Base-by-base conservation (phyloP, 1,284 basidiomycete genomes). In the Sporisorium exsertum region DNA sequence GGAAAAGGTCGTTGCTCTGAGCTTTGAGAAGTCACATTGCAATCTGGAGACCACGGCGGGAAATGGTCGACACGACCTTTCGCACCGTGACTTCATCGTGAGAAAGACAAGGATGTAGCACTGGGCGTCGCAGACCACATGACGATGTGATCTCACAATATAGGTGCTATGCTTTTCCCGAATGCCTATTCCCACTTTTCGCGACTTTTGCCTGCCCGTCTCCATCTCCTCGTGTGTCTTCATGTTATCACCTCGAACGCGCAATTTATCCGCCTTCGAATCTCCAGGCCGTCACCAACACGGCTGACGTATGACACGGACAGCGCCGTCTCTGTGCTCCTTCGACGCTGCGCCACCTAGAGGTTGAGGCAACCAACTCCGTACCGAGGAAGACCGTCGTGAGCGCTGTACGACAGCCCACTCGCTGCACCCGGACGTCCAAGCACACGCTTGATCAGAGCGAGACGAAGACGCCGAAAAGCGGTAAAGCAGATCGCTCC, bases 101-200 rank as follows among this genome's bases (percentile, higher is more conserved):
- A 52, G 33, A 15, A 16, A 43, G 26, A 43, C 35, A 26, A 49
- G 13, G 35, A 2, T 3, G 26, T 64, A 61, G 67, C 58, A 58
- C 32, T 64, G 3, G 66, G 66, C 66, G 57, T 64, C 49, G 35
- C 20, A 45, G 16, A 63, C 45, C 66, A 63, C 57, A 56, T 69
- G 60, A 59, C 66, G 42, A 59, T 27, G 66, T 69, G 66, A 63
- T 64, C 57, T 50, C 20, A 51, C 24, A 56, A 15, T 18, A 10
- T 40, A 53, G 26, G 26, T 51, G 18, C 10, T 37, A n/a, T 18
- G 26, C 27, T 49, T 49, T 29, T 7, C 16, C 40, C 52, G 57
- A 42, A 66, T 35, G 63, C 43, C 57, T 43, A 46, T 2, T 22
- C 20, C 24, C 3, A 8, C 5, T 32, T n/a, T 32, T 20, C 32